Evolutionary conservation across 257 asterid genomes (phyloP), one percentile per base, ranked within the genome.

Genomic region (Capsicum chinense): DNA sequence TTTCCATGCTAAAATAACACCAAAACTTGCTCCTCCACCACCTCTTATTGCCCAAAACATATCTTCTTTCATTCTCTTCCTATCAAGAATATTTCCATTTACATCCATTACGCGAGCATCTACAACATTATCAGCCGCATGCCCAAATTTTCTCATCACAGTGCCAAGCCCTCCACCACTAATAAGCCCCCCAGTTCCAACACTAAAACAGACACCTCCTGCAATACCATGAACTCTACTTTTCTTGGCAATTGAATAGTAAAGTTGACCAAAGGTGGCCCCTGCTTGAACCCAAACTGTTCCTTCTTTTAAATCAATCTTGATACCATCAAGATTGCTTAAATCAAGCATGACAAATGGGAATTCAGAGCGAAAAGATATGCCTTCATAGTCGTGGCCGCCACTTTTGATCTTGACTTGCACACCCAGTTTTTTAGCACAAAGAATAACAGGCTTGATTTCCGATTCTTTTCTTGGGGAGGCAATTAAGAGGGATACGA

Each of bases 261-360:
- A 85, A 15, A 85, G 81, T 70, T 85, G 74, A 1, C 87, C 81
- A 4, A 84, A 9, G 5, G 84, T 79, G 6, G 57, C 84, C 0
- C 87, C 87, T 3, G 73, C 63, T 26, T 85, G 64, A 42, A 69
- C 87, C 87, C 87, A 85, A 4, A 79, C 84, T 6, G 84, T 56
- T 12, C 13, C 47, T 33, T 79, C 63, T 0, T 66, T 9, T 5
- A 50, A 14, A 19, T 67, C 84, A 56, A 85, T 42, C 80, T 73
- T 7, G 44, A 73, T 48, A n/a, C 6, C 5, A 14, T 73, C 0
- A 48, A 73, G 59, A 19, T 73, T 73, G 60, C 80, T 73, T 48
- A 48, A 73, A 73, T 73, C 60, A 73, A 73, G 60, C 80, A 73
- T 73, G 9, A 48, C 60, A 73, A 48, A 73, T 1, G 44, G 42